Evolutionary conservation across 176 grass and related monocot genomes (phyloP), one percentile per base, ranked within the genome.

Genomic region (Panicum miliaceum): DNA sequence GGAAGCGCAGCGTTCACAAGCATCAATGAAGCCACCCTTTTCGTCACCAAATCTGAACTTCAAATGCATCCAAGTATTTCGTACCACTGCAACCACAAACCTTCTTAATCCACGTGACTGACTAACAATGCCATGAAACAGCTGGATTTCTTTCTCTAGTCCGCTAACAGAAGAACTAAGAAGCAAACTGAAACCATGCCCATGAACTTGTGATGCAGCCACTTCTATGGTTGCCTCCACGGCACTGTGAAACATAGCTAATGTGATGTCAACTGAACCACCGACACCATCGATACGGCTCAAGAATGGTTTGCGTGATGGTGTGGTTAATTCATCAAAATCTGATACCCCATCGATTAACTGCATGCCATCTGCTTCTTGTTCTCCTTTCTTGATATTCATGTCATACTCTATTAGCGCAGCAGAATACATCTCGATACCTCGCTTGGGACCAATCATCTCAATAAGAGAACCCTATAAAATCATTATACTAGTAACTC

Each of bases 191-290:
- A 40, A 59, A 10, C 36, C 53, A 59, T 12, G 25, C 14, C 1
- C 22, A 25, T 25, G 8, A 14, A 59, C 20, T 2, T 76, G 36
- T 15, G 74, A 8, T 14, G 15, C 42, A 35, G 58, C 35, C 10
- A 76, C 35, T 59, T 40, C 35, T 58, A 76, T 76, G 3, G 52
- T 59, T 41, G 73, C 11, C 52, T 76, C 73, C 52, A 76, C 52
- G 0, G 34, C 52, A 1, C 1, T 0, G 52, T 40, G 13, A 40
- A 76, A 58, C 73, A 76, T 41, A 25, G 52, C 73, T 59, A 76
- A 23, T 10, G 74, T 76, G 3, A 76, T 76, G 19, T 76, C 53
- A 76, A 76, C 53, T 2, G 53, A 35, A 76, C 74, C 74, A 42
- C 74, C 74, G 4, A 10, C 12, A 58, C 53, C 74, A 42, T 76